phyloP scores from a whole-genome alignment of 116 monocot genomes.

The Iris pallida region DNA sequence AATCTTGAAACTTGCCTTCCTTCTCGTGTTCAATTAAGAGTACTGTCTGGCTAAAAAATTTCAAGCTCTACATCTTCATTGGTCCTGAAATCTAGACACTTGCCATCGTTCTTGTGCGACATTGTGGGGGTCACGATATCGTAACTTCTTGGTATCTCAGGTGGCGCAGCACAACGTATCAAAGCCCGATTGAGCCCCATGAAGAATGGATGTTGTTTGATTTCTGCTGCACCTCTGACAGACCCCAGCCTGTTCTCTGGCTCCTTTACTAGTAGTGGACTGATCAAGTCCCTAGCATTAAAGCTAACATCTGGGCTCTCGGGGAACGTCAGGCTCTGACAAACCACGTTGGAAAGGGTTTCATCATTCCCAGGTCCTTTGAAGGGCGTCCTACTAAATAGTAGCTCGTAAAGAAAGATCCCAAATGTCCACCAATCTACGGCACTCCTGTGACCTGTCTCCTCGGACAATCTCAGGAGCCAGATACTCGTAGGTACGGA shows the following conservation, averaged over 20 bases:
- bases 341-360: slow-evolving; percentile 19
- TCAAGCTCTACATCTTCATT: slow-evolving; percentile 28
- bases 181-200: slow-evolving; percentile 24
- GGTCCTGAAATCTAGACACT: slow-evolving; percentile 14
- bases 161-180: slow-evolving; percentile 20
- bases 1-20: too few species aligned
- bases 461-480: slow-evolving; percentile 86
- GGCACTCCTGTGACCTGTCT: slow-evolving; percentile 19
- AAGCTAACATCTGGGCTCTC: slow-evolving; percentile 17
- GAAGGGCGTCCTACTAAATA: slow-evolving; percentile 24
- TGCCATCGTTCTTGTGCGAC: slow-evolving; percentile 17
- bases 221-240: slow-evolving; percentile 20
- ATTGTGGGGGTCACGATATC: neutral
- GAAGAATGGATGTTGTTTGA: slow-evolving; percentile 24
- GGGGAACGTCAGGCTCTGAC: slow-evolving; percentile 14
- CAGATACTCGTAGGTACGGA: slow-evolving; percentile 89
- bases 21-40: too few species aligned
- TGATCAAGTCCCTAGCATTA: slow-evolving; percentile 21
- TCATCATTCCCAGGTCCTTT: slow-evolving; percentile 24
- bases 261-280: slow-evolving; percentile 16
- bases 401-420: slow-evolving; percentile 17
- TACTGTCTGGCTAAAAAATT: slow-evolving; percentile 21
- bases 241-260: slow-evolving; percentile 27
- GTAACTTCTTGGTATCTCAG: slow-evolving; percentile 18
- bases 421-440: slow-evolving; percentile 35